Evolutionary conservation across 768 basidiomycete species (phyloP), one percentile per base, ranked within the genome.

Genomic region (Lactarius quietus): DNA sequence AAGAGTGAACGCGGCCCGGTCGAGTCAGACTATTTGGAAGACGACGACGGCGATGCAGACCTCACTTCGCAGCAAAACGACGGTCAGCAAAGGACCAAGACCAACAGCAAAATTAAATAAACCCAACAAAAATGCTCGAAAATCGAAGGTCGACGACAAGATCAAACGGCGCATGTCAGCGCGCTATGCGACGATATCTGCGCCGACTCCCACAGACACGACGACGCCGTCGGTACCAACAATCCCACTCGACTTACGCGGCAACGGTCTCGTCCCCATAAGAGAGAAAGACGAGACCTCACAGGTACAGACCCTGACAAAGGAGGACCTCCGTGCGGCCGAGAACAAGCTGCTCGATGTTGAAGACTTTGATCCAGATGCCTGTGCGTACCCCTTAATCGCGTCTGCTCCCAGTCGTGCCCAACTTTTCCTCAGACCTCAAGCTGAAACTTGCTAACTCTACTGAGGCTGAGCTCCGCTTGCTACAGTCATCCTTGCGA

Each of bases 141-240:
- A 81, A 71, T 79, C 81, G 35, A 76, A 79, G 14, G 81, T 84
- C 26, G 83, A 94, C 75, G 95, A 95, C 82, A 93, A 91, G 79
- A 94, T 97, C 77, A 94, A 93, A 84, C 93, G 93, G 77, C 90
- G 95, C 73, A 89, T 97, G 87, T 95, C 94, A 18, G 91, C 89
- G 84, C 87, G 95, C 74, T 97, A 92, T 83, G 92, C 90, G 43
- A 90, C 92, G 69, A 89, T 92, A 61, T 89, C 89, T 1, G 78
- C 82, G n/a, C 90, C 89, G 9, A 87, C 86, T n/a, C 89, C 89
- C 7, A 87, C 84, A 57, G 74, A 80, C 15, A 73, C 75, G 10
- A n/a, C n/a, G n/a, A 73, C 86, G 3, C 88, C 91, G 5, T 76
- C 84, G 1, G 76, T 89, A 20, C 88, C 89, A 2, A 76, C 82